These are phyloP conservation scores for Penicillium riverlandense DNA, from an alignment of 495 filamentous ascomycete genomes.

Conservation along the genomic window DNA sequence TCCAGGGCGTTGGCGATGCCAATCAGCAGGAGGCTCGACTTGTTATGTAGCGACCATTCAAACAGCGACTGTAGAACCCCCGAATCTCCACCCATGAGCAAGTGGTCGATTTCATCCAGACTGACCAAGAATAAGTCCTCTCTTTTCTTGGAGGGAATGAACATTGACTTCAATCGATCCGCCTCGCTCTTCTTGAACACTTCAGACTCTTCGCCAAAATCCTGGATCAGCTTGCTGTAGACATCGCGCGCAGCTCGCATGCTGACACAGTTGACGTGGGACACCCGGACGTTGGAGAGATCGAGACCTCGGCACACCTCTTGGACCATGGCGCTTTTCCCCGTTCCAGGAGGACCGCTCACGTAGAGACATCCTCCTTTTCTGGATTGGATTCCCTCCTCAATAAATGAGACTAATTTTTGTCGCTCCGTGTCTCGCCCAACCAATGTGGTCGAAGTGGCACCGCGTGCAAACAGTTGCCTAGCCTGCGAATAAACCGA, in stretches of 20 bases:
- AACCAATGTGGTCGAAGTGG: conserved; percentile 66
- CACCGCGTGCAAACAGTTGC: conserved; percentile 76
- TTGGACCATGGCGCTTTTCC: conserved; percentile 87
- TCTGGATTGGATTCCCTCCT: conserved; percentile 48
- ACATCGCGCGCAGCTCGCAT: conserved; percentile 79
- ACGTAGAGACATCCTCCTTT: conserved; percentile 88
- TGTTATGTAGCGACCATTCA: conserved; percentile 78
- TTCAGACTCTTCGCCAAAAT: conserved; percentile 50
- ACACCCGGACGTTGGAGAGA: conserved; percentile 47
- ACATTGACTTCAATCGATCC: conserved; percentile 52
- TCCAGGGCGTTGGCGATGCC: conserved; percentile 97
- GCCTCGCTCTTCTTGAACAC: conserved; percentile 51
- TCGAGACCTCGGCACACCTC: conserved; percentile 62
- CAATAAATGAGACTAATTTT: conserved; percentile 64
- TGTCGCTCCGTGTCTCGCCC: conserved; percentile 75
- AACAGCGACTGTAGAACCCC: conserved; percentile 87
- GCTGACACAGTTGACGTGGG: conserved; percentile 94
- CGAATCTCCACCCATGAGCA: conserved; percentile 68
- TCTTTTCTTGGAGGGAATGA: conserved; percentile 50
- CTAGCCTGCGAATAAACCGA: conserved; percentile 81
- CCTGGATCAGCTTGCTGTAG: conserved; percentile 64
- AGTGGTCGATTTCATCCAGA: conserved; percentile 91
- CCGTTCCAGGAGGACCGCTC: conserved; percentile 91
- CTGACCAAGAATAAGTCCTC: conserved; percentile 64
- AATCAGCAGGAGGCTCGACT: conserved; percentile 73